Base-by-base conservation (phyloP, 2,329 filamentous ascomycete genomes). In the Sporothrix protearum region DNA sequence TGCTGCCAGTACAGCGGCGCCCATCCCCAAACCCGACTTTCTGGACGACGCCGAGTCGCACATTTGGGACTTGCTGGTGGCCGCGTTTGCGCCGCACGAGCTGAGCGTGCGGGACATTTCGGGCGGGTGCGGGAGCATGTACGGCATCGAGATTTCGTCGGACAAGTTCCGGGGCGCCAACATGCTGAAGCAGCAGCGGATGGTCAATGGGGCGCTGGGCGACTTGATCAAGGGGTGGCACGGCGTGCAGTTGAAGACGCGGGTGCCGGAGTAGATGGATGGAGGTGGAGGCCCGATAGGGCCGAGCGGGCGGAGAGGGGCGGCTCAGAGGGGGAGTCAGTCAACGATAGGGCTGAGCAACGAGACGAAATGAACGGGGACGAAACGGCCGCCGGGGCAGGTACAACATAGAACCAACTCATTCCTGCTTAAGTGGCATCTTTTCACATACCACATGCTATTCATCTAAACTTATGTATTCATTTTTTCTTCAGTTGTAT, bases 101-200 rank as follows among this genome's bases (percentile, higher is more conserved):
- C 80, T 89, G 33, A 80, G 89, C 80, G 91, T 96, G 10, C 90
- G 91, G 79, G 92, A 96, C 81, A 88, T 96, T 68, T 93, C 90
- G 30, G 92, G 93, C 72, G 92, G 92, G 39, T 96, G 92, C 81
- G 92, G 92, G 10, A 92, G 89, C 78, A 96, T 96, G 93, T 96
- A 96, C 82, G 91, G 89, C 71, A 91, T 96, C 75, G 90, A 94
- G 77, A 89, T 96, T 75, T 86, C 89, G 64, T 92, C 91, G 8
- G 85, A 88, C 63, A 86, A 84, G 76, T 96, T 96, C 81, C 85
- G 85, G 70, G 93, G 92, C 63, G 80, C 89, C 76, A 86, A 84
- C 67, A 89, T 94, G 79, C 86, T 96, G 73, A 92, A 92, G 84
- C 92, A 96, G 83, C 92, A 96, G 81, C 85, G 92, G 73, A 85